phyloP scores from a whole-genome alignment of 2,329 filamentous ascomycete genomes.

The Scolecobasidium constrictum region DNA sequence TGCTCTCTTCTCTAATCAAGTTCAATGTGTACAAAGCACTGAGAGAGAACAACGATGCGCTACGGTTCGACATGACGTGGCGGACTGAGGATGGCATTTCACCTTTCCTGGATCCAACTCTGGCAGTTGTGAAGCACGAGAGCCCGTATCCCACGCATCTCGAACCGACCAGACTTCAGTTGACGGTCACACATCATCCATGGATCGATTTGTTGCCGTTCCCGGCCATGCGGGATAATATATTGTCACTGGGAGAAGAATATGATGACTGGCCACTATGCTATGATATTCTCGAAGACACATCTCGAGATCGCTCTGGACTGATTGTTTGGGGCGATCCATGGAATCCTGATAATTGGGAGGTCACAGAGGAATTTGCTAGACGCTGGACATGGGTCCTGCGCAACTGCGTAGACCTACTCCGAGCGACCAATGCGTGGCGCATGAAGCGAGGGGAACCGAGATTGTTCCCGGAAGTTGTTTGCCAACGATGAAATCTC shows the following conservation, averaged over 20 bases:
- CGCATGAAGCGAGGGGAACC: not conserved
- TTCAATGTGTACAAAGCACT: not conserved
- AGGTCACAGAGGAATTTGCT: conserved; percentile 34
- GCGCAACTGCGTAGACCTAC: conserved; percentile 25
- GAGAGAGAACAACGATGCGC: not conserved
- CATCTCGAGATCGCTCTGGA: conserved; percentile 16
- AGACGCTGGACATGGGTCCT: conserved; percentile 35
- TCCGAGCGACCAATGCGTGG: conserved; percentile 20
- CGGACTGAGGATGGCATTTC: not conserved
- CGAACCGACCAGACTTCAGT: conserved; percentile 29
- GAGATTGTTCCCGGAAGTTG: not conserved
- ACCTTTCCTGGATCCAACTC: not conserved
- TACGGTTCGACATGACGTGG: not conserved
- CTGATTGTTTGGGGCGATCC: conserved; percentile 41
- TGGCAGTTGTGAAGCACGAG: not conserved
- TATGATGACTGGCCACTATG: not conserved
- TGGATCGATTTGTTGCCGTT: conserved; percentile 27
- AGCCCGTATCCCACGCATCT: conserved; percentile 12
- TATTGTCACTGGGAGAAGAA: conserved; percentile 20
- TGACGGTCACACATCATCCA: conserved; percentile 28
- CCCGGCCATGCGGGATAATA: conserved; percentile 29
- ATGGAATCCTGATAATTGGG: conserved; percentile 35
- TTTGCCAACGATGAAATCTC: too few species aligned
- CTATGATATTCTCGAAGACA: not conserved
- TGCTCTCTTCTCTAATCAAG: not conserved